Evolutionary conservation across 1,284 basidiomycete genomes (phyloP), one percentile per base, ranked within the genome.

Genomic region (Mycosarcoma maydis): DNA sequence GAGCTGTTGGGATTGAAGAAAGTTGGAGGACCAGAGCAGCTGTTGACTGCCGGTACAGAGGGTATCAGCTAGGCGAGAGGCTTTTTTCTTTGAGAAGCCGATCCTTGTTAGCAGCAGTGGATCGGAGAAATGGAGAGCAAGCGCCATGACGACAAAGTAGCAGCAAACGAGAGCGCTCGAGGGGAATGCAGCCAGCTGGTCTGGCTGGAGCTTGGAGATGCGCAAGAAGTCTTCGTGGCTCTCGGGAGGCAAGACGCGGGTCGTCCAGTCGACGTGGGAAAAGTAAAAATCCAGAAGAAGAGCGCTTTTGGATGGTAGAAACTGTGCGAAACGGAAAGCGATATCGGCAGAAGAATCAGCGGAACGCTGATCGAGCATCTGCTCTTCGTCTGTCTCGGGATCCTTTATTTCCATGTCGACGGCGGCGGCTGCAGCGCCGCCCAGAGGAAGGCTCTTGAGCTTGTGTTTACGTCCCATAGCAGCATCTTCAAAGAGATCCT

Each of bases 271-370:
- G 20, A 78, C 48, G 14, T 75, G 61, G 8, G 67, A 43, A 43
- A 78, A 78, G 68, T 78, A 78, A 47, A 75, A 78, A 11, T 75
- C 64, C 23, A 78, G 59, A 8, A 78, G 51, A 11, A 47, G 38
- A 37, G 62, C 41, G 24, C 42, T 58, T 16, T 44, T 44, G 34
- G 48, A 22, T 1, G 71, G 71, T 2, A 64, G 39, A 22, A 67
- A 70, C 3, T 61, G 68, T 6, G 64, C 57, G 36, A 67, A 71
- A 11, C 71, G 66, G 22, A 62, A 67, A 14, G 71, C 71, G 19
- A 73, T 60, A 20, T 70, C 71, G 17, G 48, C 53, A 14, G 60
- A 49, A 17, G 71, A 61, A 29, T 71, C 71, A 19, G 62, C 50
- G 6, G 57, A 56, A 19, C 67, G 60, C 41, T 73, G 71, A 30